Conservation (phyloP, 2,329 filamentous ascomycete genomes). For the Colletotrichum sp. region DNA sequence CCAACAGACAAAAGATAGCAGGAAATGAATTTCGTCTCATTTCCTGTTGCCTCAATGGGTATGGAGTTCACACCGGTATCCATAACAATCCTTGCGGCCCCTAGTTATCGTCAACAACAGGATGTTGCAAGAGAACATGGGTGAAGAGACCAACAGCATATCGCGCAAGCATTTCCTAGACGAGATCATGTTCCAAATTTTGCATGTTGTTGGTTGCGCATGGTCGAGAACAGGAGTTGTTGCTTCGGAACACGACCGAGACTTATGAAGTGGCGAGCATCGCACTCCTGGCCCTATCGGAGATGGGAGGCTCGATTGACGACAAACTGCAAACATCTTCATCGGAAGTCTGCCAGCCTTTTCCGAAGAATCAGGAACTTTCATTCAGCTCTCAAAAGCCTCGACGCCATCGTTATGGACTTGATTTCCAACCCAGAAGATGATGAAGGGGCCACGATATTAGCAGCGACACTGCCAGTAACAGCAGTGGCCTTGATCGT, state of each 20-base stretch:
- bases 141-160: too few relatives aligned
- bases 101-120: not conserved
- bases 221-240: too few relatives aligned
- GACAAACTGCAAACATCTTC: not conserved
- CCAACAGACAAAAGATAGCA: not conserved
- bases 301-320: too few relatives aligned
- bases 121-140: not conserved
- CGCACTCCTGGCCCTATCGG: too few relatives aligned
- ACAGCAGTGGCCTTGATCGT: conserved; percentile 39
- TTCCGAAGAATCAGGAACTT: not conserved
- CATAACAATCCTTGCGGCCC: not conserved
- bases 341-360: conserved; percentile 23
- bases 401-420: not conserved
- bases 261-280: too few relatives aligned
- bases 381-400: not conserved
- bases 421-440: conserved; percentile 35
- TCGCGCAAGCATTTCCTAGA: too few relatives aligned
- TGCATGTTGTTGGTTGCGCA: too few relatives aligned
- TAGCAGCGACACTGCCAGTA: conserved; percentile 43
- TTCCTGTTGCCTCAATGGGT: not conserved
- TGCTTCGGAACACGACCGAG: too few relatives aligned
- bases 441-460: conserved; percentile 39
- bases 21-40: not conserved
- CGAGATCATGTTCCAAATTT: too few relatives aligned
- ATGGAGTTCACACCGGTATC: not conserved